phyloP scores from a whole-genome alignment of 2,329 filamentous ascomycete species.

The Fusarium mexicanum region DNA sequence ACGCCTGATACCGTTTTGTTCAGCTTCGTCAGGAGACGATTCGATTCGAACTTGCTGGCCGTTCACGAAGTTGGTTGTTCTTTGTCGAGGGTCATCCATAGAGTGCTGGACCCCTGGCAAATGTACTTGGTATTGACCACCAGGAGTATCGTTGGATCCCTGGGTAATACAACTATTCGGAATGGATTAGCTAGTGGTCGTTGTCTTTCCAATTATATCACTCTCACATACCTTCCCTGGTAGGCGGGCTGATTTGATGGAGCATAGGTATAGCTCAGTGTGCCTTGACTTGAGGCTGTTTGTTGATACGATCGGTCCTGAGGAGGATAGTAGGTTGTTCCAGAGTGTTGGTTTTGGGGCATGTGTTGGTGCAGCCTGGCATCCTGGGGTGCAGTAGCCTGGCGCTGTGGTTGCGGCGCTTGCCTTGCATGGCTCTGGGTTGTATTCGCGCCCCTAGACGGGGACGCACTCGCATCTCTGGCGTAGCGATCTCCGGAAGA shows the following conservation, averaged over 20 bases:
- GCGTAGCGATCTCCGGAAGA: background rate
- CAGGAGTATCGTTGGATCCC: background rate
- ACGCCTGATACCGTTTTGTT: background rate
- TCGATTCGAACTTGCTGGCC: background rate
- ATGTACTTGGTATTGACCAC: background rate
- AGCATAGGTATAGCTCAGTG: background rate
- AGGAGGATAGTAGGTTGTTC: background rate
- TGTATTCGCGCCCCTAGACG: background rate
- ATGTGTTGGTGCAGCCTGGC: background rate
- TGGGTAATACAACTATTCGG: background rate
- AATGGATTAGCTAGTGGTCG: background rate
- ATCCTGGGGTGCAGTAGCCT: background rate
- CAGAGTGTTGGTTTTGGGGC: background rate
- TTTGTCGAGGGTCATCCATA: background rate
- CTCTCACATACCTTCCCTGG: constrained; percentile 23
- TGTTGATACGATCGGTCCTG: background rate
- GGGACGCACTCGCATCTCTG: background rate
- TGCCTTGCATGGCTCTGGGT: background rate
- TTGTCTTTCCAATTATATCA: background rate
- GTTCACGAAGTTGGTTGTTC: constrained; percentile 13
- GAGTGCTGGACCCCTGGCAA: background rate
- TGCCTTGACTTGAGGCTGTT: background rate
- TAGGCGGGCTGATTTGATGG: constrained; percentile 7
- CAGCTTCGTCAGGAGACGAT: background rate
- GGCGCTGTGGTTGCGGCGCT: background rate